These are phyloP conservation scores for Leucaena leucocephala DNA, from an alignment of 306 rosid genomes.

Conservation along the genomic window DNA sequence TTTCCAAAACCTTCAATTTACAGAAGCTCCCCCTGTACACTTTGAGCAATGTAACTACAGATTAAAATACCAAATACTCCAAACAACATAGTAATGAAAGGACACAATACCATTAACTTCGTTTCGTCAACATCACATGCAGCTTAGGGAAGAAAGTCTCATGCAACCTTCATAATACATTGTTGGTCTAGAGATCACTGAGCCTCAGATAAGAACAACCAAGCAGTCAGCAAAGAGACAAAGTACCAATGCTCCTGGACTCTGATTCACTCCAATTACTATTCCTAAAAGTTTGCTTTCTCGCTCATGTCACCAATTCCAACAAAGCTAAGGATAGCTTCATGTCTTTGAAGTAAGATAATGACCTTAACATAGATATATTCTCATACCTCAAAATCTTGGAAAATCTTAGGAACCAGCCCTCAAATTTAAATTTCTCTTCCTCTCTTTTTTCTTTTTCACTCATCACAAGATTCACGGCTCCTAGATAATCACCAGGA, in stretches of 20 bases:
- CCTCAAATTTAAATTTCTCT: constrained; percentile 27
- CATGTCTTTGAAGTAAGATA: not conserved
- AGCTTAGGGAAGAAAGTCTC: not conserved
- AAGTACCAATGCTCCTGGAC: not conserved
- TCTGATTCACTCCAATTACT: constrained; percentile 18
- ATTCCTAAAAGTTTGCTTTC: not conserved
- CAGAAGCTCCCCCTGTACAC: constrained; percentile 6
- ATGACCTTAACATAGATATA: constrained; percentile 15
- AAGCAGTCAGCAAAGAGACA: not conserved
- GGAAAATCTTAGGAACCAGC: constrained; percentile 32
- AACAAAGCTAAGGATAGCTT: not conserved
- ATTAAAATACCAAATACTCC: constrained; percentile 8
- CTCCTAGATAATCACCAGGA: constrained; percentile 38
- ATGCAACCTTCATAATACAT: not conserved
- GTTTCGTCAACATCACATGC: constrained; percentile 7
- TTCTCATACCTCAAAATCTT: constrained; percentile 36
- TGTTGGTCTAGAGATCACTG: not conserved
- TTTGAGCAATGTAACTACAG: not conserved
- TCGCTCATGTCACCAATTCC: constrained; percentile 15
- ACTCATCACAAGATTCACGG: constrained; percentile 33
- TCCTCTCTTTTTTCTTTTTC: not conserved
- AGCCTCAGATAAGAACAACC: not conserved
- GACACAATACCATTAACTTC: not conserved
- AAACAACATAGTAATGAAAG: constrained; percentile 20
- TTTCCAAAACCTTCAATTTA: not conserved